Base-by-base conservation (phyloP, 2,329 filamentous ascomycete genomes). In the Rutstroemia sp. region DNA sequence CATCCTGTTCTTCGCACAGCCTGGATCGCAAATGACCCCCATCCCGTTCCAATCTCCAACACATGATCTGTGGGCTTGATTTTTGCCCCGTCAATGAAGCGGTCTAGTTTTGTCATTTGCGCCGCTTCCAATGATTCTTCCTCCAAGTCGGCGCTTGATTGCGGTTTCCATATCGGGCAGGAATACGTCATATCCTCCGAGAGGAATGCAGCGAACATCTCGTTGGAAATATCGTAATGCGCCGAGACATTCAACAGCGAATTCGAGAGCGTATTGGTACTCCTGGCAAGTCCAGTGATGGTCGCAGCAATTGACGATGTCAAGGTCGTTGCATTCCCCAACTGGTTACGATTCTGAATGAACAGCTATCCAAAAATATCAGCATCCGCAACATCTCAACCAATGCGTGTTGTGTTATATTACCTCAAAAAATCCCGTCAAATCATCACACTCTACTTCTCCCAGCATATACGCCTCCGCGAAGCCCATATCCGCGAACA, bases 161-260 rank as follows among this genome's bases (percentile, higher is more conserved):
- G 71, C 0, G 71, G 73, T 46, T 76, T 72, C 85, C 85, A 87
- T 50, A 88, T 82, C 2, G 86, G 81, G 66, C 85, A 88, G 0
- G 84, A 88, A 64, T 88, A 89, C 4, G 85, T 88, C 86, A 90
- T 89, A 65, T 89, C 86, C n/a, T 80, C 76, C 0, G 84, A 87
- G 27, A 89, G 74, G 62, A 89, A 89, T 0, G 85, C 83, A 5
- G 84, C 82, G 64, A 90, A 89, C 83, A 89, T 87, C 57, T 84
- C 82, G 65, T 90, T 90, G 61, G 81, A 85, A 60, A 89, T 87
- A 64, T 90, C 86, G 68, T 90, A 90, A 62, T 90, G 87, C 4
- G 85, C 85, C 2, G 79, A 79, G 52, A 87, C 83, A 66, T 90
- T 88, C 45, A 87, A 73, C 10, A 82, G 75, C 1, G 82, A 75